A percentile compares a stretch with the other conserved stretches of the same genome.
These are phyloP conservation scores for Dendryphion nanum DNA, from an alignment of 2,329 filamentous ascomycete genomes.

Conservation along the genomic window DNA sequence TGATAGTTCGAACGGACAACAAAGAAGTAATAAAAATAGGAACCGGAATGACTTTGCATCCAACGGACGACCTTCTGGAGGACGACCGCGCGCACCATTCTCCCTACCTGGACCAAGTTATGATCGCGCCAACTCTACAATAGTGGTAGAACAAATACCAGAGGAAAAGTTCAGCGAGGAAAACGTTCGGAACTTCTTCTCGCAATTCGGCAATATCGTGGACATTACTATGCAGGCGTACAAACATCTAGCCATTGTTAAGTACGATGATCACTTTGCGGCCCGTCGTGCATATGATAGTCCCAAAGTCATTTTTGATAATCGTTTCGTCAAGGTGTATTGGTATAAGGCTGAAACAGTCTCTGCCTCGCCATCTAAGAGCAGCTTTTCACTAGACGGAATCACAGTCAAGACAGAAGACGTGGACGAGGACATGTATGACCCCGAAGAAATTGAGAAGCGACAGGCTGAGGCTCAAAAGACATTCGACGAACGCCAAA, in stretches of 20 bases:
- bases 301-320: slow-evolving; percentile 80
- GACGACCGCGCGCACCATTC: slow-evolving; percentile 55
- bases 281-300: slow-evolving; percentile 72
- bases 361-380: no score
- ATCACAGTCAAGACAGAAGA: slow-evolving; percentile 14
- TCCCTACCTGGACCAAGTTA: slow-evolving; percentile 63
- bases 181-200: slow-evolving; percentile 66
- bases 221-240: slow-evolving; percentile 65
- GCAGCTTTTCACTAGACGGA: no score
- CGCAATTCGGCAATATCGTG: slow-evolving; percentile 65
- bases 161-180: slow-evolving; percentile 67
- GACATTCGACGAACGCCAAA: slow-evolving; percentile 63
- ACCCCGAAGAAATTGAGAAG: slow-evolving; percentile 66
- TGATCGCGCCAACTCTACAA: slow-evolving; percentile 63
- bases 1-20: slow-evolving; percentile 12
- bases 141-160: slow-evolving; percentile 78
- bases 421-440: slow-evolving; percentile 60
- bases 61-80: slow-evolving; percentile 19
- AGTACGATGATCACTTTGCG: slow-evolving; percentile 63
- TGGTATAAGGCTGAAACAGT: slow-evolving; percentile 59
- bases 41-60: slow-evolving; percentile 18
- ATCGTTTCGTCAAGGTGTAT: slow-evolving; percentile 81
- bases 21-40: slow-evolving; percentile 3
- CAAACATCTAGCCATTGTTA: slow-evolving; percentile 67
- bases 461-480: slow-evolving; percentile 73